Base-by-base conservation (phyloP, 2,329 filamentous ascomycete species). In the Didymella exigua region DNA sequence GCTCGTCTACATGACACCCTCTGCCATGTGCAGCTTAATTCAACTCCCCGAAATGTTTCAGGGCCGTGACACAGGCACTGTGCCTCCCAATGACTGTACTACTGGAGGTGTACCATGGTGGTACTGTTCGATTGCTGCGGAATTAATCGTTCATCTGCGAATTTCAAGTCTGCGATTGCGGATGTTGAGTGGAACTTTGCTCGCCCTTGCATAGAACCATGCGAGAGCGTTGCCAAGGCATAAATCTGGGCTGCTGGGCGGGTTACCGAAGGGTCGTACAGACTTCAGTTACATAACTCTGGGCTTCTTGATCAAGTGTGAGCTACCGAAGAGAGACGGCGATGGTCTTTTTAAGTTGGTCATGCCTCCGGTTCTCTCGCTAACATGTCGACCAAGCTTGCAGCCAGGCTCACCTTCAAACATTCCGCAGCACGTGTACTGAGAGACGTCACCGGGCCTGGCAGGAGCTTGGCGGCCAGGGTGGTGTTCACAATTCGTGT, bases 401-500 rank as follows among this genome's bases (percentile, higher is more conserved):
- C 65, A 68, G 16, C 62, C 63, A 18, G 42, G 40, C 30, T 56
- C 48, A 3, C 45, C 45, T 3, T 41, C n/a, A 16, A 58, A 48
- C 13, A 27, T 54, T 3, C 38, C 11, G 37, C 66, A 68, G 40
- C 61, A 60, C 3, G 44, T 47, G 48, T 59, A 63, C 1, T 40
- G 27, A 11, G 42, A 14, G n/a, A 55, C 13, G 6, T 49, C 26
- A 9, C 30, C 45, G 21, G 13, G 26, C 13, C 40, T 54, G 26
- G 41, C 26, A 16, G 27, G 33, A 0, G 38, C 26, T 31, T 43
- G 53, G 29, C 18, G 42, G 3, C 64, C 65, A 14, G 56, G 31
- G 49, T 70, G 67, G 43, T 54, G 62, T 26, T 58, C 49, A 38
- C 66, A 70, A 7, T 49, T 19, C 10, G 2, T 14, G 13, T 42